Evolutionary conservation across 2,329 filamentous ascomycete genomes (phyloP), one percentile per base, ranked within the genome.

Genomic region (Aspergillus quadricinctus): DNA sequence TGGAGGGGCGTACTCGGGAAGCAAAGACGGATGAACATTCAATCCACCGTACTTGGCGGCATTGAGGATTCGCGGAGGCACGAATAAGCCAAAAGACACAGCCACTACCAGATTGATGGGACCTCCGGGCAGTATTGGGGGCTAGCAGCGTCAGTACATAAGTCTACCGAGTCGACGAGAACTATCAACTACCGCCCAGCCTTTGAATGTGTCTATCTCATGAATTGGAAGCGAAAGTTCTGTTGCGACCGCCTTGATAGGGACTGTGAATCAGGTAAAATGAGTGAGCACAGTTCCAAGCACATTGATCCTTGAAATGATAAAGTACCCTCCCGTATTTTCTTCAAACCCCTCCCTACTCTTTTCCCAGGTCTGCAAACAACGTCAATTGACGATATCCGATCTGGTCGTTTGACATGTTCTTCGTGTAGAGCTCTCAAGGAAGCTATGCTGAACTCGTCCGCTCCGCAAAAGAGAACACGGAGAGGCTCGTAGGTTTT

Each of bases 381-480:
- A 2, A 99, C 92, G 72, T 96, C 88, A 61, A 99, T 88, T 4
- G 89, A 91, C 56, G 81, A 79, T 54, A 96, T 86, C 10, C 85
- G 76, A 19, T 75, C 74, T 6, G 76, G 80, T 55, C 80, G 80
- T 53, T 66, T 68, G 27, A 71, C 58, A 52, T 86, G 81, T 68
- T 90, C 88, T 4, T 76, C 67, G 64, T 88, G 73, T 35, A 99
- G 77, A 5, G 89, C 88, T 57, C 77, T 77, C 50, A 99, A 78
- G 1, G 91, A 90, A 52, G 82, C 83, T 66, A 88, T 88, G 77
- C 93, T 97, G 74, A 97, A 96, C 2, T 86, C 81, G 72, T 99
- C 94, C 3, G 93, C 94, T 60, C 94, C 94, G 75, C 92, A 97
- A 75, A 97, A 99, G 3, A 99, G 82, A 53, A 99, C 91, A 35